Conservation (phyloP, 495 filamentous ascomycete species). For the Podospora australis region DNA sequence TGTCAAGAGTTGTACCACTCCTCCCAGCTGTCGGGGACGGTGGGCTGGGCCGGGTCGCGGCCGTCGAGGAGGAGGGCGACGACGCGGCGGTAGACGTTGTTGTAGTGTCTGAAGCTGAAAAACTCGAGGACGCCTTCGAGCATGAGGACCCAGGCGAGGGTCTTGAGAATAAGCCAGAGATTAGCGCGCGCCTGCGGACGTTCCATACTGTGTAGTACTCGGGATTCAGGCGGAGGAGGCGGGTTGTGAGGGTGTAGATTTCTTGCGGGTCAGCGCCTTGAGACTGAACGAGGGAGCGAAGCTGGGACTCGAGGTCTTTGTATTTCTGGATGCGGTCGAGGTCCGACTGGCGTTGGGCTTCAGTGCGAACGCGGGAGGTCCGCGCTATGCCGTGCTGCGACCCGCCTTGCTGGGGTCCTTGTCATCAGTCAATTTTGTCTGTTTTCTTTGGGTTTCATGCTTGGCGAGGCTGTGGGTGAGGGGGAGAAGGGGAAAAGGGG, state of each 20-base stretch:
- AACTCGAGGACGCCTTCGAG: constrained; percentile 52
- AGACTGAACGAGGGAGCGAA: constrained; percentile 51
- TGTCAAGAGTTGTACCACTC: constrained; percentile 51
- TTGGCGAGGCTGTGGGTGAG: neutral
- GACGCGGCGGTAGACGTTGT: constrained; percentile 44
- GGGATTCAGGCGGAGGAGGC: constrained; percentile 78
- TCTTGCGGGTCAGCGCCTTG: constrained; percentile 60
- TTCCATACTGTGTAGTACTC: constrained; percentile 99
- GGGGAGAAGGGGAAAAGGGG: neutral
- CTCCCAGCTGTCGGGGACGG: constrained; percentile 45
- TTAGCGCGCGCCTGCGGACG: constrained; percentile 66
- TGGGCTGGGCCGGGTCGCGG: constrained; percentile 40
- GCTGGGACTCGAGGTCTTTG: constrained; percentile 57
- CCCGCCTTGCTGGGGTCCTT: constrained; percentile 21
- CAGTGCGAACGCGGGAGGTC: constrained; percentile 51
- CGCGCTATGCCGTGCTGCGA: constrained; percentile 68
- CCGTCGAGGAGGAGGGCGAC: constrained; percentile 41
- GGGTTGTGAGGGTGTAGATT: constrained; percentile 67
- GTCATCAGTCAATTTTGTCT: constrained; percentile 25
- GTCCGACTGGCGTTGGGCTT: constrained; percentile 62
- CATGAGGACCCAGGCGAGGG: constrained; percentile 43
- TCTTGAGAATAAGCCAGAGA: constrained; percentile 48
- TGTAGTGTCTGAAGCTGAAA: constrained; percentile 45
- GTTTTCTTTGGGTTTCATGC: no score
- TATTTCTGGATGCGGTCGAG: constrained; percentile 74